Evolutionary conservation across 2,329 filamentous ascomycete genomes (phyloP).

Genomic region (Cordyceps tenuipes): DNA sequence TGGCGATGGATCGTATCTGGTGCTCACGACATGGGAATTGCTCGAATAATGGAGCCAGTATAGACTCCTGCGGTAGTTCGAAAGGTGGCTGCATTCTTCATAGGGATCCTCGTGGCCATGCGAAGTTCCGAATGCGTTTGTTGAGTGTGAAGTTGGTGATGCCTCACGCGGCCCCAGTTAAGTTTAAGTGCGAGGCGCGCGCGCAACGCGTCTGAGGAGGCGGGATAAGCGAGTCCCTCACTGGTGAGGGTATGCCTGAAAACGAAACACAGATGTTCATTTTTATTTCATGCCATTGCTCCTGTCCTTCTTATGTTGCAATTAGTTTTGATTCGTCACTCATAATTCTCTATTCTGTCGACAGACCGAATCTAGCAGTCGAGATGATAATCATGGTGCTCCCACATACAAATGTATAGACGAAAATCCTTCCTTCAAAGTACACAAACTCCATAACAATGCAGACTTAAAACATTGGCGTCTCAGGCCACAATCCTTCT

Average conservation of each 20-base stretch:
- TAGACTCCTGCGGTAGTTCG: constrained; percentile 42
- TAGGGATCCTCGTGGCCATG: background rate
- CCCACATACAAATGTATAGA: background rate
- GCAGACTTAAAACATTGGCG: background rate
- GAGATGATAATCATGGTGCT: no score
- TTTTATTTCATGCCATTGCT: no score
- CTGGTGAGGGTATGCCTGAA: background rate
- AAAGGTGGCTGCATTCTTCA: constrained; percentile 34
- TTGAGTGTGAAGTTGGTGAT: background rate
- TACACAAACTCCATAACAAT: background rate
- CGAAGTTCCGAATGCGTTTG: background rate
- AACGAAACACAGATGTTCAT: background rate
- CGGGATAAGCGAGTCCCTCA: background rate
- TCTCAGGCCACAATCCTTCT: background rate
- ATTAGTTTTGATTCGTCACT: no score
- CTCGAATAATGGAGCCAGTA: constrained; percentile 36
- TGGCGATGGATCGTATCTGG: constrained; percentile 51
- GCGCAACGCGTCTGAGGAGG: background rate
- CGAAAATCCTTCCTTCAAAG: no score
- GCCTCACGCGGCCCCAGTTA: background rate
- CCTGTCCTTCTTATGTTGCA: no score
- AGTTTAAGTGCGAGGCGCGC: constrained; percentile 5
- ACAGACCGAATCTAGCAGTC: no score
- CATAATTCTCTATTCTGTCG: no score
- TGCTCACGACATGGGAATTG: constrained; percentile 49